These are phyloP conservation scores for Micractinium conductrix DNA, from an alignment of 139 green algal genomes.

Conservation along the genomic window DNA sequence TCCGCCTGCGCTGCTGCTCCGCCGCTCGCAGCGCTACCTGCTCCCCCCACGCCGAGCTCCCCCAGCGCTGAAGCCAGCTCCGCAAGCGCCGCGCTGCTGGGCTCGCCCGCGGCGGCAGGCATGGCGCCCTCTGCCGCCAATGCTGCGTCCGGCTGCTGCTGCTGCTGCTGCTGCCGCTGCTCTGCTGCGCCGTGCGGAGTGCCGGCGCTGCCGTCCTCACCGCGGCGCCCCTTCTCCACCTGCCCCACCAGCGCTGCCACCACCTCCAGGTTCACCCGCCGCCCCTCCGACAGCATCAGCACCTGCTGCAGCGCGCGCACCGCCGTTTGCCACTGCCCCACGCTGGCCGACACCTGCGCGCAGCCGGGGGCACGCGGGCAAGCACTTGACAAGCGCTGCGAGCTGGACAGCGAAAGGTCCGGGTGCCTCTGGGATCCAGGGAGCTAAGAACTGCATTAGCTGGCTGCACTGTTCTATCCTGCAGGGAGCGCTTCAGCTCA, in stretches of 20 bases:
- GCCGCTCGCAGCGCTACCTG: not conserved
- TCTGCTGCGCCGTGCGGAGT: not conserved
- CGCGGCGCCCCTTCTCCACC: slow-evolving; percentile 24
- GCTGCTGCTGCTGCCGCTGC: not conserved
- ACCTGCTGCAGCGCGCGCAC: slow-evolving; percentile 63
- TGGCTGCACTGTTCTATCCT: too few species aligned
- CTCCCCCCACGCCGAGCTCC: not conserved
- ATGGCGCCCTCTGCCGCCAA: not conserved
- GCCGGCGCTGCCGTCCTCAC: not conserved
- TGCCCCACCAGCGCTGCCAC: slow-evolving; percentile 48
- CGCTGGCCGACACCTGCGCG: slow-evolving; percentile 51
- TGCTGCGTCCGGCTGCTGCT: not conserved
- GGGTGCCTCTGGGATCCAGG: too few species aligned
- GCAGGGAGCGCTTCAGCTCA: too few species aligned
- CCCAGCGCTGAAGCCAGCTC: slow-evolving; percentile 26
- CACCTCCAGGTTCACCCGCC: slow-evolving; percentile 54
- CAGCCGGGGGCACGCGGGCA: too few species aligned
- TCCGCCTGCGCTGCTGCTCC: not conserved
- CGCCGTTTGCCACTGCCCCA: slow-evolving; percentile 41
- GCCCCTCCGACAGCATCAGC: slow-evolving; percentile 57
- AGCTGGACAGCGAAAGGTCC: too few species aligned
- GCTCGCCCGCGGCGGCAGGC: not conserved
- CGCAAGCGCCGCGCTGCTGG: not conserved
- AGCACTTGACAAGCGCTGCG: too few species aligned
- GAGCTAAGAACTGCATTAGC: too few species aligned